Evolutionary conservation across 176 grass and related monocot genomes (phyloP), one percentile per base, ranked within the genome.

Genomic region (Paspalum vaginatum): DNA sequence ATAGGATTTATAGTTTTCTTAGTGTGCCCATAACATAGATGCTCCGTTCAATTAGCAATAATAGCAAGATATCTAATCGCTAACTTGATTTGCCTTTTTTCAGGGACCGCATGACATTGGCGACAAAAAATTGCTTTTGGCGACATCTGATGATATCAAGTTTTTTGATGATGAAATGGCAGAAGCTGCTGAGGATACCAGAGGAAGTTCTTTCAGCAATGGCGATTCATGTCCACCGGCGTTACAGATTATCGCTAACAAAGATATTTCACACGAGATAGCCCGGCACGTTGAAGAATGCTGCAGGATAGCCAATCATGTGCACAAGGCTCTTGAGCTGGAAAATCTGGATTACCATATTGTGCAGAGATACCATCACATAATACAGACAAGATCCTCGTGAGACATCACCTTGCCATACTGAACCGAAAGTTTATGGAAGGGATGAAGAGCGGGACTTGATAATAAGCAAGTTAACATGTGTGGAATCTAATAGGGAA

Each of bases 361-460:
- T 15, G 5, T 20, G 42, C 14, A 24, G n/a, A 32, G 18, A 40
- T 24, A 55, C 13, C 37, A 46, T 22, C 60, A 32, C 37, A 59
- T 21, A 47, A 2, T 32, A 32, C 32, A 15, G 6, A 59, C 74
- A 15, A 15, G 51, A 51, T 66, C 59, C 27, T 20, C 75, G 46
- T 6, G 74, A 85, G 65, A 77, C 62, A 9, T 69, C 75, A 1
- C 70, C 67, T 22, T 78, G 22, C 4, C 45, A 9, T 2, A 32
- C 58, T 22, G 53, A 64, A 86, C 38, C 26, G 2, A 80, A 79
- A 61, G 68, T 87, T n/a, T 65, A 79, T 57, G 84, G 84, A 11
- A 80, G 76, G 49, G 65, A 86, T n/a, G 0, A 73, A 16, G 76
- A 80, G 27, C 21, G 24, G 49, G 65, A 86, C 48, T 18, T 47